phyloP scores from a whole-genome alignment of 2,329 filamentous ascomycete species.

The Lasiodiplodia sp. region DNA sequence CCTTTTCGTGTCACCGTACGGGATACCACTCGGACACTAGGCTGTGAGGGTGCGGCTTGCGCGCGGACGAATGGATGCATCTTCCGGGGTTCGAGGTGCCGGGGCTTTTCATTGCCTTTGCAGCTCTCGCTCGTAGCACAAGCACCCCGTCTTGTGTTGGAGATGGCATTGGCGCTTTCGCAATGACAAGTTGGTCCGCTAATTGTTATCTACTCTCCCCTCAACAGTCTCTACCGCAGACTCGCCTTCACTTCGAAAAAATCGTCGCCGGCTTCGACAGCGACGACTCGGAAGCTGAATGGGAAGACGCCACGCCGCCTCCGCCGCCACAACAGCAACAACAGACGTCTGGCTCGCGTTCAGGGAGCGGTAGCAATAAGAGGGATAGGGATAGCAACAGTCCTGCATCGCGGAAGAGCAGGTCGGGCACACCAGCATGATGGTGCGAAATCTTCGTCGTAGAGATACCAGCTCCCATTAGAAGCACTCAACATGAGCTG shows the following conservation, averaged over 20 bases:
- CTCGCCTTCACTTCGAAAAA: slow-evolving; percentile 42
- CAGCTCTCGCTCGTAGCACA: background rate
- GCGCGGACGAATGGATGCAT: background rate
- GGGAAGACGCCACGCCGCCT: slow-evolving; percentile 27
- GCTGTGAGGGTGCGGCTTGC: background rate
- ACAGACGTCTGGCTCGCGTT: slow-evolving; percentile 5
- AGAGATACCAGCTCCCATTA: background rate
- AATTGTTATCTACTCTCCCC: background rate
- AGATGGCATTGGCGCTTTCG: no score
- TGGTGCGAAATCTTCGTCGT: background rate
- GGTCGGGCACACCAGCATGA: slow-evolving; percentile 20
- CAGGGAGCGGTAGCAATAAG: slow-evolving; percentile 7
- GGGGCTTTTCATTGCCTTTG: background rate
- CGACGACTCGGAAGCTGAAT: slow-evolving; percentile 29
- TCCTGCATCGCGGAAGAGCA: background rate
- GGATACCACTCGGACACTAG: background rate
- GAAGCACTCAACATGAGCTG: background rate
- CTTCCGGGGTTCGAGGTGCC: background rate
- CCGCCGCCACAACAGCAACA: slow-evolving; percentile 11
- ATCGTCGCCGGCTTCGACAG: slow-evolving; percentile 40
- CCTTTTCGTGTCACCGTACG: background rate
- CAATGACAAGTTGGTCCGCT: background rate
- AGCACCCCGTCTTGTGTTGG: no score
- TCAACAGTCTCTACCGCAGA: slow-evolving; percentile 41
- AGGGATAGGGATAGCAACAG: slow-evolving; percentile 19